These are phyloP conservation scores for Dichomitus squalens DNA, from an alignment of 1,284 basidiomycete species.

Conservation along the genomic window DNA sequence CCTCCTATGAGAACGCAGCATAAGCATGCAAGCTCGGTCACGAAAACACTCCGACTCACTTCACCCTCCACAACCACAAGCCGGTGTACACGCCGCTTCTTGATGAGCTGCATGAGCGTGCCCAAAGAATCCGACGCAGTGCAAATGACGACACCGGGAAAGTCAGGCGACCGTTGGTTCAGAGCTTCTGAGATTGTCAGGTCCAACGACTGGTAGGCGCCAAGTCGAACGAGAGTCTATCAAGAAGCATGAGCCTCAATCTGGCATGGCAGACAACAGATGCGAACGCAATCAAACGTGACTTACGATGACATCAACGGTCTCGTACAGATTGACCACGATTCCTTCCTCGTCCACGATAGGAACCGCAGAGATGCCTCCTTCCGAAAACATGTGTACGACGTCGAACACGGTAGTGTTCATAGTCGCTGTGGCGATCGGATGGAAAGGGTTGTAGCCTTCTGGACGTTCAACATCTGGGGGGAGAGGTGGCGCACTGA, in stretches of 20 bases:
- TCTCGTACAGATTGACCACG: constrained; percentile 97
- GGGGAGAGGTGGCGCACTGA: constrained; percentile 45
- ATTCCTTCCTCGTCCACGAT: constrained; percentile 93
- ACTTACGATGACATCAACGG: constrained; percentile 97
- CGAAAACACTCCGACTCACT: constrained; percentile 40
- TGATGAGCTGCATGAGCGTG: constrained; percentile 89
- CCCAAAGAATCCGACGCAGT: constrained; percentile 93
- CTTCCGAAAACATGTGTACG: constrained; percentile 97
- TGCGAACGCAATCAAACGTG: neutral
- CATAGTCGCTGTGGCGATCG: constrained; percentile 91
- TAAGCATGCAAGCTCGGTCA: constrained; percentile 7
- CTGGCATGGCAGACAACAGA: constrained; percentile 10
- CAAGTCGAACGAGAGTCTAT: constrained; percentile 92
- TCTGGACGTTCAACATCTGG: constrained; percentile 44
- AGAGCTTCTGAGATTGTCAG: constrained; percentile 95
- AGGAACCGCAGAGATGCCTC: constrained; percentile 95
- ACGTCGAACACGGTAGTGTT: constrained; percentile 96
- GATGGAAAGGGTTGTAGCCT: constrained; percentile 75
- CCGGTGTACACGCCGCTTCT: constrained; percentile 92
- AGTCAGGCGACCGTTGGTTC: constrained; percentile 89
- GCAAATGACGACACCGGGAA: constrained; percentile 95
- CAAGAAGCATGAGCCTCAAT: constrained; percentile 8
- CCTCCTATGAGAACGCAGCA: constrained; percentile 51
- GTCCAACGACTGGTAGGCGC: constrained; percentile 93
- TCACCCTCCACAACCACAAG: constrained; percentile 91